phyloP scores from a whole-genome alignment of 2,329 filamentous ascomycete species.

The Mycocentrospora acerina region DNA sequence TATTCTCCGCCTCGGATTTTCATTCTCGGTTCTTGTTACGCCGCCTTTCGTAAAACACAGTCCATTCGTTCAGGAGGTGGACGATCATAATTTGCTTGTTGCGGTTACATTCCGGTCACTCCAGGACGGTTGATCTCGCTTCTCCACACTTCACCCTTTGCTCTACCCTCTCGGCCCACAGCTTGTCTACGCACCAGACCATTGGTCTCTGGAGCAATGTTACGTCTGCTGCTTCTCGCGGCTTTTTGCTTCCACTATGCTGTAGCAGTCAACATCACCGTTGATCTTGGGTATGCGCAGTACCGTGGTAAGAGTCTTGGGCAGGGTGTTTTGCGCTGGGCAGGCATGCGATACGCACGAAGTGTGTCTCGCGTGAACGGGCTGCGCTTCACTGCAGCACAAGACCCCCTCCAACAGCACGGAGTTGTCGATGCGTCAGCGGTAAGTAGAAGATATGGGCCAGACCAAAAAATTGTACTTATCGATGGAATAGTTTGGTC shows the following conservation, averaged over 20 bases:
- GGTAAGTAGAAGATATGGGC: conserved; percentile 12
- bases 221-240: conserved; percentile 23
- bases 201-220: conserved; percentile 14
- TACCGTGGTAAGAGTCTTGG: conserved; percentile 60
- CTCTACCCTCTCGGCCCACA: background rate
- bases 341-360: conserved; percentile 71
- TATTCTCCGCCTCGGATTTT: too few species aligned
- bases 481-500: conserved; percentile 27
- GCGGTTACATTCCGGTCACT: too few species aligned
- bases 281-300: conserved; percentile 67
- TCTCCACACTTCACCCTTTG: conserved; percentile 1
- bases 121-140: conserved; percentile 1
- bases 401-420: conserved; percentile 56
- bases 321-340: conserved; percentile 68
- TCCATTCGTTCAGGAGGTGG: too few species aligned
- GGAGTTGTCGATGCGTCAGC: conserved; percentile 53
- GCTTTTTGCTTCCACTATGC: conserved; percentile 24
- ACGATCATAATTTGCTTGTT: too few species aligned
- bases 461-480: conserved; percentile 3
- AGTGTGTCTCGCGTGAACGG: conserved; percentile 33
- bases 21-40: too few species aligned
- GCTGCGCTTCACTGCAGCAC: conserved; percentile 64
- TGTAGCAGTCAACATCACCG: conserved; percentile 44
- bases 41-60: too few species aligned
- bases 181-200: too few species aligned